These are phyloP conservation scores for Suhomyces bokatorum DNA, from an alignment of 1,139 yeast genomes.

Conservation along the genomic window DNA sequence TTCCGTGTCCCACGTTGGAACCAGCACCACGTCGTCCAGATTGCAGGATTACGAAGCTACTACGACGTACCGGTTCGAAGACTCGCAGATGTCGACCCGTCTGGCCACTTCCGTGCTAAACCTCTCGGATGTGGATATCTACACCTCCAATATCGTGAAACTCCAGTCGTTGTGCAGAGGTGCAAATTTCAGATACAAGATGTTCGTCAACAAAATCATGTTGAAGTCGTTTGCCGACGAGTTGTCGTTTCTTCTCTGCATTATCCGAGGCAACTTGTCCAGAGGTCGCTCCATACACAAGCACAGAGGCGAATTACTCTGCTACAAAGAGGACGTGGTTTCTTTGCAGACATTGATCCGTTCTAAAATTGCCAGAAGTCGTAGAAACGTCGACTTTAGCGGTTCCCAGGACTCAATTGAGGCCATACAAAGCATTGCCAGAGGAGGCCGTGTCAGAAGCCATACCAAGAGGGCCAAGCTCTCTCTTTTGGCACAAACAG, in stretches of 20 bases:
- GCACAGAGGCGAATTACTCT: conserved; percentile 37
- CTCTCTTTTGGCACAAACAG: conserved; percentile 12
- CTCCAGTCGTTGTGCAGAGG: conserved; percentile 70
- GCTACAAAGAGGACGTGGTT: conserved; percentile 30
- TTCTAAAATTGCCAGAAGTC: conserved; percentile 21
- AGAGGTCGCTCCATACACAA: conserved; percentile 40
- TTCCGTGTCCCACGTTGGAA: conserved; percentile 12
- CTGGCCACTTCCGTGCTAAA: neutral
- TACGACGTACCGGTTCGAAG: conserved; percentile 9
- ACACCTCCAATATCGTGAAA: conserved; percentile 31
- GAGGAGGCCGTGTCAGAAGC: conserved; percentile 29
- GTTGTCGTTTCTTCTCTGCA: conserved; percentile 37
- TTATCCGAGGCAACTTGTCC: conserved; percentile 42
- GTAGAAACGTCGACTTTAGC: conserved; percentile 17
- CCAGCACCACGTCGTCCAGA: conserved; percentile 3
- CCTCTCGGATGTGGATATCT: conserved; percentile 8
- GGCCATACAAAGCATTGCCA: conserved; percentile 28
- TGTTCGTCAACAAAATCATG: conserved; percentile 63
- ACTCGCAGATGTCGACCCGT: neutral
- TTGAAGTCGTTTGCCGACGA: conserved; percentile 55
- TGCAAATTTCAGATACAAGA: conserved; percentile 58
- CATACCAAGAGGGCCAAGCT: conserved; percentile 8
- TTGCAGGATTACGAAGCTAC: conserved; percentile 4
- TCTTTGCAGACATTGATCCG: conserved; percentile 41
- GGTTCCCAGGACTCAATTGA: conserved; percentile 11